Percentiles rank a stretch among this genome's conserved stretches.
Evolutionary conservation across 2,329 filamentous ascomycete genomes (phyloP).

Genomic region (Myriosclerotinia curreyana): DNA sequence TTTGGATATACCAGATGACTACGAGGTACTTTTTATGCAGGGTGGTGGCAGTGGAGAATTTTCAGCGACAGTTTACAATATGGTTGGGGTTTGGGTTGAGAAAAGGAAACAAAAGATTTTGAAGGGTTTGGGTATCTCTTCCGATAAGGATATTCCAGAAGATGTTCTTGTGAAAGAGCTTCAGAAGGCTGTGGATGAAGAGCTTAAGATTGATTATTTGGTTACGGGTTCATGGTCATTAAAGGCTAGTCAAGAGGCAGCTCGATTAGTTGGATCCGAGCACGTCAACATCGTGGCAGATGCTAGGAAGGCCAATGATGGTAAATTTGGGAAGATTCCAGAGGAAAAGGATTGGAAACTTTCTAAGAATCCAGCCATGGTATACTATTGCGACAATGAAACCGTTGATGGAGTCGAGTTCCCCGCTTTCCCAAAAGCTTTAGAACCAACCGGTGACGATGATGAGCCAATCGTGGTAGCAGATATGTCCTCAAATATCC

Average conservation of each 20-base stretch:
- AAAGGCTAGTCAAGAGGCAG: conserved; percentile 83
- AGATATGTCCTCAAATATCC: conserved; percentile 93
- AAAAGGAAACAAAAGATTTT: conserved; percentile 60
- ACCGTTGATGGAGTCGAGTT: conserved; percentile 94
- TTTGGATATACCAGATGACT: conserved; percentile 79
- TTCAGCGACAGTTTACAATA: conserved; percentile 77
- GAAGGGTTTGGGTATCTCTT: conserved; percentile 49
- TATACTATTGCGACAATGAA: conserved; percentile 89
- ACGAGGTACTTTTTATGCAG: conserved; percentile 87
- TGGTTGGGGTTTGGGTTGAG: conserved; percentile 79
- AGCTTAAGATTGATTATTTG: conserved; percentile 83
- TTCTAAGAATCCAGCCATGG: conserved; percentile 65
- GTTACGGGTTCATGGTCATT: conserved; percentile 86
- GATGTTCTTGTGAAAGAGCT: conserved; percentile 57
- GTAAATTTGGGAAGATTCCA: conserved; percentile 85
- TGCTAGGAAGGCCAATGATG: conserved; percentile 60
- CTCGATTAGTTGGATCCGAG: conserved; percentile 70
- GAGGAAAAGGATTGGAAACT: conserved; percentile 74
- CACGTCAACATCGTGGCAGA: conserved; percentile 79
- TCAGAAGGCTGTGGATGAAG: conserved; percentile 60
- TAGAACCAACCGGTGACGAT: conserved; percentile 57
- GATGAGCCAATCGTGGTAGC: conserved; percentile 76
- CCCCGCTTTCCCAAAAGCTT: conserved; percentile 63
- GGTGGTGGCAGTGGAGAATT: conserved; percentile 85
- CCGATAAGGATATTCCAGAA: conserved; percentile 50